A percentile compares a stretch with the other conserved stretches of the same genome.
Evolutionary conservation across 163 green algal species (phyloP).

Genomic region (Chlorella variabilis): DNA sequence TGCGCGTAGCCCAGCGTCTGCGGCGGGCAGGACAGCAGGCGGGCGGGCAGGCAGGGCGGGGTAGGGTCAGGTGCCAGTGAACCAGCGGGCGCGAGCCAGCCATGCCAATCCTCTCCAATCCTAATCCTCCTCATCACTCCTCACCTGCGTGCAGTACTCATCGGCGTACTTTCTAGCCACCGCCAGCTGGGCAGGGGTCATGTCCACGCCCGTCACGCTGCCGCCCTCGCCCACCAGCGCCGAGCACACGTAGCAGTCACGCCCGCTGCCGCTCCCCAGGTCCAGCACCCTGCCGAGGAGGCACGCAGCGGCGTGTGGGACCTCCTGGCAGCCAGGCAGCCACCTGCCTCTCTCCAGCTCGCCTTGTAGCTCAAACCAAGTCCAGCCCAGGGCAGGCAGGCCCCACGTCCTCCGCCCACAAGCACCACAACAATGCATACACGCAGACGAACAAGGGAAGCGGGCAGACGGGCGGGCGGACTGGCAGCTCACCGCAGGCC

Average conservation of each 20-base stretch:
- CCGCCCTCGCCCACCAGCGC: conserved; percentile 69
- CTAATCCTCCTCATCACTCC: conserved; percentile 40
- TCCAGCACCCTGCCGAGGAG: conserved; percentile 79
- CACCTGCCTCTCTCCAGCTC: no score
- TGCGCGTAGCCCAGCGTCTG: conserved; percentile 78
- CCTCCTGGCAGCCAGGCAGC: no score
- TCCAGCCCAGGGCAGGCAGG: no score
- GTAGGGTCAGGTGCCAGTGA: no score
- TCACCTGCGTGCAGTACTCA: conserved; percentile 73
- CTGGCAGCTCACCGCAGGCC: conserved; percentile 57
- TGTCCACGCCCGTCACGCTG: conserved; percentile 89
- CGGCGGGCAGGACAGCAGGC: background rate
- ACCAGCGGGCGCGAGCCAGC: no score
- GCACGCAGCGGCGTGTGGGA: no score
- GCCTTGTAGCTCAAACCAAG: no score
- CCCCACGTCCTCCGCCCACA: no score
- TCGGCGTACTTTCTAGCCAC: conserved; percentile 80
- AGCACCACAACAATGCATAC: no score
- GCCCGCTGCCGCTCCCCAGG: conserved; percentile 89
- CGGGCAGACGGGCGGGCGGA: no score
- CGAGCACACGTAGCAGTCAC: conserved; percentile 94
- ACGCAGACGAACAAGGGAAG: no score
- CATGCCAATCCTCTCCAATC: background rate
- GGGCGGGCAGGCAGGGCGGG: background rate
- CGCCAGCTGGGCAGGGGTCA: conserved; percentile 92